Evolutionary conservation across 352 stramenopile species (phyloP).

Genomic region (Elongisporangium undulatum): DNA sequence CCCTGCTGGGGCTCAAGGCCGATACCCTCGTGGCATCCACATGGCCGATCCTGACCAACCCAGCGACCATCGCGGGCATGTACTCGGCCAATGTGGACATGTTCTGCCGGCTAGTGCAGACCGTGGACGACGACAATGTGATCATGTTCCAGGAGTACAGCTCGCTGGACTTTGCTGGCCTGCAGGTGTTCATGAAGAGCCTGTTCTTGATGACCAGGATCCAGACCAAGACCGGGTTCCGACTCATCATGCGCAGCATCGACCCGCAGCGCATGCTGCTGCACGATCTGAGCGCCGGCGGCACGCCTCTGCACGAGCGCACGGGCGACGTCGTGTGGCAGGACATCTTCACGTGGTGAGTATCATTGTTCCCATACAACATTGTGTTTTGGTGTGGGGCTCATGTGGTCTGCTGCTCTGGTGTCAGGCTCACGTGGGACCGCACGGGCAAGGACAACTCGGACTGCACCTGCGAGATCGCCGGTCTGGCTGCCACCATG

Average conservation of each 20-base stretch:
- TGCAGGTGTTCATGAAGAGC: conserved; percentile 14
- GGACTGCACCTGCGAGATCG: neutral
- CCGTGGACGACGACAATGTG: conserved; percentile 24
- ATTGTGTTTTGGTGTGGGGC: too few relatives aligned
- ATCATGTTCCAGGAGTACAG: conserved; percentile 27
- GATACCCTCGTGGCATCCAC: conserved; percentile 3
- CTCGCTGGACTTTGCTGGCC: neutral
- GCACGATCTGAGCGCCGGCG: neutral
- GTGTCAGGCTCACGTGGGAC: neutral
- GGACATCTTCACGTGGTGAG: neutral
- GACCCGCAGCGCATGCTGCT: conserved; percentile 1
- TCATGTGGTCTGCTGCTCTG: neutral
- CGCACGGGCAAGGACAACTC: neutral
- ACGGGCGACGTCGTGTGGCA: neutral
- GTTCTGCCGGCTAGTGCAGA: conserved; percentile 20
- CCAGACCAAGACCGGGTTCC: conserved; percentile 13
- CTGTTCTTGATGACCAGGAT: conserved; percentile 4
- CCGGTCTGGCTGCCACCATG: neutral
- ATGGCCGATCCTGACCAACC: conserved; percentile 22
- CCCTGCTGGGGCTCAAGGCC: neutral
- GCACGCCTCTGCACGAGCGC: neutral
- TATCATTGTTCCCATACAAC: too few relatives aligned
- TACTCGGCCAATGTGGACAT: conserved; percentile 22
- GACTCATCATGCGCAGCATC: conserved; percentile 31
- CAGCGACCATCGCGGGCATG: conserved; percentile 16